Evolutionary conservation across 805 yeast species (phyloP).

Genomic region (Candida khao-thaluensis): DNA sequence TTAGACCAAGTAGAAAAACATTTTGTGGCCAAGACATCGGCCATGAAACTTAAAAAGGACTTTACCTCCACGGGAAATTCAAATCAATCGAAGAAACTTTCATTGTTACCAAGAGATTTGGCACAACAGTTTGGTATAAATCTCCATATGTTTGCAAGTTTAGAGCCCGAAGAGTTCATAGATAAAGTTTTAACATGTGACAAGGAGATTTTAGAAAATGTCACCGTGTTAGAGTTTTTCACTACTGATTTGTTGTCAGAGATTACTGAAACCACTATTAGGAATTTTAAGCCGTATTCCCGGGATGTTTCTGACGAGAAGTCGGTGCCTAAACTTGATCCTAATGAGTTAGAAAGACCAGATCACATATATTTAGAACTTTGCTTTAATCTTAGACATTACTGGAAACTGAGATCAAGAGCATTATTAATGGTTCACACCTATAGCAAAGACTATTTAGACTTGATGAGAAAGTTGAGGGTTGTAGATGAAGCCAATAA

Average conservation of each 20-base stretch:
- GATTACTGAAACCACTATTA: conserved; percentile 65
- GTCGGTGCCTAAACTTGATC: conserved; percentile 58
- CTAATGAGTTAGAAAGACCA: conserved; percentile 76
- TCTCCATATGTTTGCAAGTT: conserved; percentile 68
- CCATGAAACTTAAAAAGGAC: conserved; percentile 36
- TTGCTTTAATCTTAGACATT: conserved; percentile 77
- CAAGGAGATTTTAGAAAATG: conserved; percentile 61
- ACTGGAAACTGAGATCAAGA: conserved; percentile 91
- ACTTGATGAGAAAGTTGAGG: conserved; percentile 64
- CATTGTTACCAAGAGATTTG: conserved; percentile 76
- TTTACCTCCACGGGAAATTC: conserved; percentile 9
- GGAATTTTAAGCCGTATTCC: conserved; percentile 78
- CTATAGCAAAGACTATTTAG: conserved; percentile 76
- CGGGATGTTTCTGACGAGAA: conserved; percentile 58
- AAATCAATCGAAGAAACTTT: conserved; percentile 44
- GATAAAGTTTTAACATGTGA: conserved; percentile 75
- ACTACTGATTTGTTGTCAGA: conserved; percentile 73
- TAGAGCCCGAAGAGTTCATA: conserved; percentile 66
- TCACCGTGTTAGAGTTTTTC: conserved; percentile 81
- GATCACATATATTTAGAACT: conserved; percentile 83
- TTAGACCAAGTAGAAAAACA: conserved; percentile 80
- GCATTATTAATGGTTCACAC: conserved; percentile 70
- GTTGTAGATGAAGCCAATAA: conserved; percentile 72
- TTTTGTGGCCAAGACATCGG: conserved; percentile 76
- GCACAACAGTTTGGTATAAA: conserved; percentile 96